These are phyloP conservation scores for Pseudogymnoascus sp. DNA, from an alignment of 2,329 filamentous ascomycete species.

Conservation along the genomic window DNA sequence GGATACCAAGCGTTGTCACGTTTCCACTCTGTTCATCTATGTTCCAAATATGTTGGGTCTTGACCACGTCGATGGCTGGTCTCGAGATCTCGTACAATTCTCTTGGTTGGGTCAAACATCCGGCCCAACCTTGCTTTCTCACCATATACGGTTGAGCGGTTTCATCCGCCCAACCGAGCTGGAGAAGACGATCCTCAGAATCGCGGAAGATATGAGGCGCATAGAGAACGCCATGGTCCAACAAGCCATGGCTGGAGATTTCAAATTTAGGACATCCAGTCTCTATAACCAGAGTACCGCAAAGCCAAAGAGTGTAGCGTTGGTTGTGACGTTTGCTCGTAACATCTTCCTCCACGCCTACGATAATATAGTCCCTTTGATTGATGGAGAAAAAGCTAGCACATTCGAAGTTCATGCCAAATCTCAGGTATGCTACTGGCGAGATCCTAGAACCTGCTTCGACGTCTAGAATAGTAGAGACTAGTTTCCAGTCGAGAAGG, in stretches of 20 bases:
- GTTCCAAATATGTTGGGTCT: not conserved
- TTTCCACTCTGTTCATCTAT: slow-evolving; percentile 10
- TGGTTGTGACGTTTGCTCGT: slow-evolving; percentile 5
- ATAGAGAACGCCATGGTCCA: slow-evolving; percentile 19
- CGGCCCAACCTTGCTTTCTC: slow-evolving; percentile 19
- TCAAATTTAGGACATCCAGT: slow-evolving; percentile 16
- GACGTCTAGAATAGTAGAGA: slow-evolving; percentile 14
- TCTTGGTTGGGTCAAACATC: slow-evolving; percentile 17
- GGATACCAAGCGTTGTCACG: slow-evolving; percentile 16
- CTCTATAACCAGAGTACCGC: slow-evolving; percentile 8
- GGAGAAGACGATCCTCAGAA: slow-evolving; percentile 14
- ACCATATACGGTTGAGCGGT: not conserved
- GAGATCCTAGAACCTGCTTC: slow-evolving; percentile 12
- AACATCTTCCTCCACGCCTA: not conserved
- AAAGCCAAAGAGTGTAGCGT: not conserved
- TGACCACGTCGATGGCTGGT: slow-evolving; percentile 6
- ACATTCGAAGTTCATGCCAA: slow-evolving; percentile 21
- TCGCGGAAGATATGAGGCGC: slow-evolving; percentile 19
- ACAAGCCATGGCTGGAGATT: slow-evolving; percentile 16
- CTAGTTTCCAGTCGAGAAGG: slow-evolving; percentile 17
- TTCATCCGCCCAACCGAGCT: slow-evolving; percentile 21
- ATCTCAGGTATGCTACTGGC: slow-evolving; percentile 11
- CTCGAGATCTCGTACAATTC: slow-evolving; percentile 18
- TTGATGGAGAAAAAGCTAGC: slow-evolving; percentile 20
- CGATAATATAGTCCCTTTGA: slow-evolving; percentile 16